Percentiles rank a stretch among this genome's conserved stretches.
Evolutionary conservation across 805 yeast species (phyloP).

Genomic region (Ogataea trehalophila): DNA sequence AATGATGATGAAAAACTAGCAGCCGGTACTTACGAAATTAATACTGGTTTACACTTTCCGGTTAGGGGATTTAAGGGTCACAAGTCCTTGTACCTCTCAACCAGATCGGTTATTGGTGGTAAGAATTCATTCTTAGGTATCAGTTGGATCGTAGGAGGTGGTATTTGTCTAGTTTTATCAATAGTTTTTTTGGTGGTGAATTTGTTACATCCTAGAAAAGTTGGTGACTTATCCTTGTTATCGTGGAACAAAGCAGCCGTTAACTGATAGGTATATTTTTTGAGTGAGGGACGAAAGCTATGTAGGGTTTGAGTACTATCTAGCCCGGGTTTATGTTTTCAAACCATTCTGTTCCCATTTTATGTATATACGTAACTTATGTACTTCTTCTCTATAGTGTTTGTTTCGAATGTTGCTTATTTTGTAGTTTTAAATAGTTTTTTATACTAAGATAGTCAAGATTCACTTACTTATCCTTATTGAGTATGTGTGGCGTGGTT

Average conservation of each 20-base stretch:
- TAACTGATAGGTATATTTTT: conserved; percentile 7
- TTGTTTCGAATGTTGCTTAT: too few species aligned
- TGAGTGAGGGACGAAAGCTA: too few species aligned
- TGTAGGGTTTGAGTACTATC: too few species aligned
- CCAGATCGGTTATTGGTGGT: conserved; percentile 72
- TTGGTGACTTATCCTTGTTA: conserved; percentile 65
- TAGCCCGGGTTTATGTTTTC: too few species aligned
- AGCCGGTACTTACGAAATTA: conserved; percentile 58
- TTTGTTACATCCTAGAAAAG: conserved; percentile 59
- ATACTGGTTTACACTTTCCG: conserved; percentile 75
- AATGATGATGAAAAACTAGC: conserved; percentile 51
- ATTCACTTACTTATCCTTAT: too few species aligned
- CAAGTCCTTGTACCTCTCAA: conserved; percentile 62
- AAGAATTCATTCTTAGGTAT: conserved; percentile 69
- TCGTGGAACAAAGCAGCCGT: conserved; percentile 55
- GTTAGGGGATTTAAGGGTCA: conserved; percentile 63
- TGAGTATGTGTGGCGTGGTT: too few species aligned
- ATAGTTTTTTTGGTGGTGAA: conserved; percentile 48
- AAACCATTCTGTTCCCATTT: too few species aligned
- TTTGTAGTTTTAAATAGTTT: too few species aligned
- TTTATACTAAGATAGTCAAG: too few species aligned
- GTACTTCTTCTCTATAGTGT: too few species aligned
- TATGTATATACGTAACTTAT: too few species aligned
- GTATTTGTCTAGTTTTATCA: conserved; percentile 57
- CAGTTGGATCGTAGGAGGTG: conserved; percentile 73